These are phyloP conservation scores for Phytophthora boehmeriae DNA, from an alignment of 352 stramenopile genomes.

Conservation along the genomic window DNA sequence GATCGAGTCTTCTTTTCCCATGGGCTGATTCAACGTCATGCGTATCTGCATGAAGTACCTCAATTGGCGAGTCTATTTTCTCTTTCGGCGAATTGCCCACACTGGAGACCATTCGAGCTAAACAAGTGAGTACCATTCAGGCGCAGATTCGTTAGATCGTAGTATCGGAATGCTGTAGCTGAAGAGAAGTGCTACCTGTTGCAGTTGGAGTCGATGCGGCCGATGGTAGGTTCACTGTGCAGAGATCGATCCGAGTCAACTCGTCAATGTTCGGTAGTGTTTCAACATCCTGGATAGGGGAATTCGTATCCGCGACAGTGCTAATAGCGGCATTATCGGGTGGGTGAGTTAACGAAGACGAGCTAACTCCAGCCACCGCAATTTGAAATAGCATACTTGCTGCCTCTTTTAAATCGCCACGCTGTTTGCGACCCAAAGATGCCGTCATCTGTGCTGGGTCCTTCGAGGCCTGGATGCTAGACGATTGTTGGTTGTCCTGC, in stretches of 20 bases:
- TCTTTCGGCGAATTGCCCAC: conserved; percentile 18
- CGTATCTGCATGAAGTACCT: conserved; percentile 14
- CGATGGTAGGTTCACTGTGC: conserved; percentile 9
- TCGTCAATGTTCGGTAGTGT: conserved; percentile 7
- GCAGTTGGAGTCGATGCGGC: conserved; percentile 11
- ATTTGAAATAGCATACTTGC: conserved; percentile 44
- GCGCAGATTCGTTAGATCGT: conserved; percentile 13
- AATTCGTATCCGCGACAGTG: not conserved
- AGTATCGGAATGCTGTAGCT: not conserved
- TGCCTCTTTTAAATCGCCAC: conserved; percentile 34
- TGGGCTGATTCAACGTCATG: conserved; percentile 11
- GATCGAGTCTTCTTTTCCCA: conserved; percentile 15
- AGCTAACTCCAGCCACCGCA: conserved; percentile 38
- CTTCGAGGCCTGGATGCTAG: not conserved
- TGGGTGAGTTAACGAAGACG: conserved; percentile 4
- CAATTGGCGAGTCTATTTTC: conserved; percentile 7
- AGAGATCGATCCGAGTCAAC: conserved; percentile 3
- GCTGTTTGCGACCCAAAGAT: conserved; percentile 9
- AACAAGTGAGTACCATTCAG: conserved; percentile 9
- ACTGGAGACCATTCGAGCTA: conserved; percentile 25
- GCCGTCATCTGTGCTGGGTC: not conserved
- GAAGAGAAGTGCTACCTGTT: conserved; percentile 9
- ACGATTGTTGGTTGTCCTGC: conserved; percentile 8
- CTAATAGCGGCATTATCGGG: not conserved
- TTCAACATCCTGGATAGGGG: conserved; percentile 1